phyloP scores from a whole-genome alignment of 106 monocot genomes.

The Gastrodia elata region DNA sequence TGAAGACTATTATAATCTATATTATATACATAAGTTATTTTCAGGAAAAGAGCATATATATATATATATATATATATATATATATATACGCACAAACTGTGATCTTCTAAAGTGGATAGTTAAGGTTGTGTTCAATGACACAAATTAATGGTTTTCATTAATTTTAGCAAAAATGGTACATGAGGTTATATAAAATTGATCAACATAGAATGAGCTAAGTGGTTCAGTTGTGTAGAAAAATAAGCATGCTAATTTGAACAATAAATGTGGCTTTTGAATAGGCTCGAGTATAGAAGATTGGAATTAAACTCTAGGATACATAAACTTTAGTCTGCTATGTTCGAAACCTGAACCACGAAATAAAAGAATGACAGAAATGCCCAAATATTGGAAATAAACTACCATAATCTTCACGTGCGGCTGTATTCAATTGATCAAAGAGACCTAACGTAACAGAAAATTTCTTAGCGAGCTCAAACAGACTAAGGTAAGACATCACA shows the following conservation, averaged over 20 bases:
- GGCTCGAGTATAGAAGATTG: background rate
- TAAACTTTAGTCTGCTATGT: background rate
- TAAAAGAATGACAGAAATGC: background rate
- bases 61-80: too few relatives aligned
- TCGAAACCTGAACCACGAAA: background rate
- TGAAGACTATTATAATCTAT: too few relatives aligned
- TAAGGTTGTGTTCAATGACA: too few relatives aligned
- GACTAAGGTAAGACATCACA: background rate
- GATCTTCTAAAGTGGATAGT: too few relatives aligned
- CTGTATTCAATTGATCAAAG: background rate
- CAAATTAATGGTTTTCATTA: too few relatives aligned
- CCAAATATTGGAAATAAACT: background rate
- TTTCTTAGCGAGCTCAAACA: background rate
- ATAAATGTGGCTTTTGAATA: background rate
- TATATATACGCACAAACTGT: too few relatives aligned
- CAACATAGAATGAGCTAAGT: background rate
- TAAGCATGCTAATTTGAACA: too few relatives aligned
- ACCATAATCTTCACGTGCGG: background rate
- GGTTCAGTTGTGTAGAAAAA: background rate
- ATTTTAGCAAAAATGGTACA: too few relatives aligned
- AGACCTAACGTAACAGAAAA: background rate
- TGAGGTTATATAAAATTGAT: background rate
- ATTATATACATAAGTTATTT: too few relatives aligned
- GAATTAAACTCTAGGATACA: background rate
- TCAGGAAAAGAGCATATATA: too few relatives aligned